phyloP scores from a whole-genome alignment of 768 basidiomycete species.

The Phaffia australis region DNA sequence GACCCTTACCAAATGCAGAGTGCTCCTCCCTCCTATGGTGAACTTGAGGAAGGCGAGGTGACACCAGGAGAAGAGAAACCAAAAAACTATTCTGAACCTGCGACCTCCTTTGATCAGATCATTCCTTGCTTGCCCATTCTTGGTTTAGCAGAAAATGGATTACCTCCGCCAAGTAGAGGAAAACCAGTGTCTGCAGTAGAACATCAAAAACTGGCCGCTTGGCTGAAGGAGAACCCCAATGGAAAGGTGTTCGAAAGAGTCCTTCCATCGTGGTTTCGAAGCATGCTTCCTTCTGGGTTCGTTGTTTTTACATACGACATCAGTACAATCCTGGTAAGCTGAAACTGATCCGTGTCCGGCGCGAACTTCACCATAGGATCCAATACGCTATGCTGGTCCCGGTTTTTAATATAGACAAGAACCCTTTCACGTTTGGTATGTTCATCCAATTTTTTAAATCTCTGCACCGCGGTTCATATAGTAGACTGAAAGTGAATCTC shows the following conservation, averaged over 20 bases:
- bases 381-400: conserved; percentile 86
- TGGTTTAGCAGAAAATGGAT: conserved; percentile 29
- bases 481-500: neutral
- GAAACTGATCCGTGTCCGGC: neutral
- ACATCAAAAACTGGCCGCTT: conserved; percentile 60
- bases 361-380: conserved; percentile 37
- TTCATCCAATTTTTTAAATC: neutral
- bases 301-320: neutral
- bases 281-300: conserved; percentile 54
- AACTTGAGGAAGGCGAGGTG: conserved; percentile 2
- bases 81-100: conserved; percentile 8
- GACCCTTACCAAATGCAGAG: conserved; percentile 33
- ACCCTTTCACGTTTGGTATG: conserved; percentile 61
- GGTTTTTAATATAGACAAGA: conserved; percentile 83
- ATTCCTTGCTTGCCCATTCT: conserved; percentile 36
- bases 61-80: conserved; percentile 22
- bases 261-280: conserved; percentile 67
- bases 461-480: conserved; percentile 3
- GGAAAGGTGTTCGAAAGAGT: conserved; percentile 80
- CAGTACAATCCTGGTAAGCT: neutral
- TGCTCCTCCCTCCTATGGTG: neutral
- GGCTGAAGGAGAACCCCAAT: conserved; percentile 68
- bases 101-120: too few species aligned
- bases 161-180: conserved; percentile 16
- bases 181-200: conserved; percentile 57